Base-by-base conservation (phyloP, 2,329 filamentous ascomycete species). In the Podosphaera fusca region DNA sequence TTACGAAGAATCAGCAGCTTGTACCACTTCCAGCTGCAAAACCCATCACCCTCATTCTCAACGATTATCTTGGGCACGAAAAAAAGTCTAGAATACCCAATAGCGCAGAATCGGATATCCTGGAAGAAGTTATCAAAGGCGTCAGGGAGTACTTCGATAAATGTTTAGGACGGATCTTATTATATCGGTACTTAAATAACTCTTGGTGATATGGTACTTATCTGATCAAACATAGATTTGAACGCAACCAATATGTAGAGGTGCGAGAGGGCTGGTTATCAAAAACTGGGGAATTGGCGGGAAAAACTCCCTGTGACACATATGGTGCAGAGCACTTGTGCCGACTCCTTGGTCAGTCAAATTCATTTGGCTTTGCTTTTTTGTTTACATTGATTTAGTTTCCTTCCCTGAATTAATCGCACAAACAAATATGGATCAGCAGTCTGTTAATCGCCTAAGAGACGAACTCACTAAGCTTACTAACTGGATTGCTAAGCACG, bases 351-450 rank as follows among this genome's bases (percentile, higher is more conserved):
- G 87, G 90, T 95, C 8, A 29, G 51, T 53, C 12, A n/a, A 78
- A 63, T 78, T 70, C 36, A 10, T 46, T 10, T 36, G 12, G 8
- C 31, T 29, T n/a, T 14, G 38, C 30, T 14, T 9, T 31, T 45
- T 38, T 47, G 10, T 21, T 36, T 42, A 33, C 60, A 34, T 21
- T 51, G 21, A 36, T 2, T 8, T 63, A 95, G 90, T 94, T 2
- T 84, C 85, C 0, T 81, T 96, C 63, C 90, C 92, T 0, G 92
- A 98, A 67, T 80, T 96, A 46, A 82, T 96, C 60, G 89, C 89
- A 3, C 92, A 98, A 69, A 98, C 92, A 56, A 96, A 96, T 71
- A 95, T 98, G 88, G 92, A 96, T 66, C 76, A 84, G 56, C 88
- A 94, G 68, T 89, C 88, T 2, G 87, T 95, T 47, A 85, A 83